Percentiles rank a stretch among this genome's conserved stretches.
These are phyloP conservation scores for Avena atlantica DNA, from an alignment of 176 grass and related monocot species.

Conservation along the genomic window DNA sequence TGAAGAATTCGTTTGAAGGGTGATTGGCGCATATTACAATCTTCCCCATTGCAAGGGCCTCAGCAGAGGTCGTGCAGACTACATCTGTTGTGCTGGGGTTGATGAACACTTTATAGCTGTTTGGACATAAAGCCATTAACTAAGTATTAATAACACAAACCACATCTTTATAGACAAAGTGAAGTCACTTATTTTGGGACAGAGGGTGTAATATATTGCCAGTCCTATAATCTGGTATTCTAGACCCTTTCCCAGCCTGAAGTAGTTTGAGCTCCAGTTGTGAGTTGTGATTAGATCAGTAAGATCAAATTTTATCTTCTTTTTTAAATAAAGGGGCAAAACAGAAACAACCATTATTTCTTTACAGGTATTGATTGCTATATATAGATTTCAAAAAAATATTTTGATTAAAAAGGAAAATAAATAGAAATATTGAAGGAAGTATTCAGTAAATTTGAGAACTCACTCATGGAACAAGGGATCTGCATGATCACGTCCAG, in stretches of 20 bases:
- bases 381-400: conserved; percentile 5
- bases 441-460: conserved; percentile 37
- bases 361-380: not conserved
- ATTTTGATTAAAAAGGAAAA: not conserved
- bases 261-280: not conserved
- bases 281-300: conserved; percentile 10
- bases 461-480: conserved; percentile 92
- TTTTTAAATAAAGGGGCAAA: not conserved
- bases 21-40: conserved; percentile 94
- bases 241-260: not conserved
- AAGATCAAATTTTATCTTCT: conserved; percentile 2
- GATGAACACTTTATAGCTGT: conserved; percentile 94
- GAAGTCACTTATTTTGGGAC: too few species aligned
- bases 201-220: not conserved
- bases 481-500: conserved; percentile 91
- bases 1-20: conserved; percentile 98
- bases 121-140: conserved; percentile 38
- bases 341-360: conserved; percentile 6
- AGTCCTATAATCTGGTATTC: conserved; percentile 6
- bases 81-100: conserved; percentile 98
- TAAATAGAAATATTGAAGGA: not conserved
- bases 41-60: conserved; percentile 97
- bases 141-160: conserved; percentile 37
- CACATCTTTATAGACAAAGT: not conserved
- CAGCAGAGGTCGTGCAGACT: conserved; percentile 88